Base-by-base conservation (phyloP, 768 basidiomycete genomes). In the Chalciporus pseudorubinellus region DNA sequence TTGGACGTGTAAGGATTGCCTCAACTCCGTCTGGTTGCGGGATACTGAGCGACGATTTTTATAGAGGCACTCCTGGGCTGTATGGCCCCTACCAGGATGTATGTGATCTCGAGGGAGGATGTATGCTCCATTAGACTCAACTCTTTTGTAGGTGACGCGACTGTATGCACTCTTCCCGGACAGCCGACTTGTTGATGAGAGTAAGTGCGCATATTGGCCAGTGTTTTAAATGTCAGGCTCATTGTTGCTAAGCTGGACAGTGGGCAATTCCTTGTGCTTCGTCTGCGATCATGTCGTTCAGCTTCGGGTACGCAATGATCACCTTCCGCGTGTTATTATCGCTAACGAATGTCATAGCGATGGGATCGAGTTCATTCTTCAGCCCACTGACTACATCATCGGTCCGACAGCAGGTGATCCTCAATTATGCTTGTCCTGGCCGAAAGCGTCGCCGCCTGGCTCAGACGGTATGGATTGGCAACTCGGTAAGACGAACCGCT, bases 391-490 rank as follows among this genome's bases (percentile, higher is more conserved):
- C 63, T 92, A 88, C 59, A 65, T 92, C 42, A 84, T 91, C 47
- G 89, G 87, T 19, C 84, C 84, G 46, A 74, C 82, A 10, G 71
- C 73, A 39, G 82, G 82, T 8, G 76, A 84, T 62, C 84, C 87
- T 0, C 74, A 77, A 52, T 65, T 88, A 13, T 92, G 89, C 67
- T 69, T 91, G 39, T 72, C 86, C 21, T 92, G 89, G 89, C 89
- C 88, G 1, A 73, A 70, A 56, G 87, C 87, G 4, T 67, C 72
- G 18, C 74, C 82, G 8, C 89, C 87, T 0, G 85, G 75, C 51
- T 55, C 82, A 13, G 85, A 90, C 65, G 89, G 87, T 13, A 77
- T 92, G 46, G 89, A 92, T 60, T 92, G 89, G 89, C 87, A 90
- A 65, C 74, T 92, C 44, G 88, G 87, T 85, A 57, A 22, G 68